Percentiles rank a stretch among this genome's conserved stretches.
These are phyloP conservation scores for Talaromyces amestolkiae DNA, from an alignment of 2,329 filamentous ascomycete genomes.

Conservation along the genomic window DNA sequence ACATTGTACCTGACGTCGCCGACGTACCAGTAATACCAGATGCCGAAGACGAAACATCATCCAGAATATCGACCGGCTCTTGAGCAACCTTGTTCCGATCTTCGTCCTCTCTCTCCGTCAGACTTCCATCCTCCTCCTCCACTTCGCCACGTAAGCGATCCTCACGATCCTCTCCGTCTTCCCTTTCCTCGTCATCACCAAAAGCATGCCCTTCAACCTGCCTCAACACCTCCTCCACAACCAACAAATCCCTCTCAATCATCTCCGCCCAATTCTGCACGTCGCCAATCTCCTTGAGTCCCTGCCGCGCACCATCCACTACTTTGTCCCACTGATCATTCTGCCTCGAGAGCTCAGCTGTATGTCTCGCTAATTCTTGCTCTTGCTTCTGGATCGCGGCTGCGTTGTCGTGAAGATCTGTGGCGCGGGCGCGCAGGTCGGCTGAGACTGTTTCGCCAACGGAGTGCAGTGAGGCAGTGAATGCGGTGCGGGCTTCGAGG, in stretches of 20 bases:
- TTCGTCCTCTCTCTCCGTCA: conserved; percentile 16
- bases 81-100: conserved; percentile 14
- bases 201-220: conserved; percentile 24
- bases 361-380: conserved; percentile 50
- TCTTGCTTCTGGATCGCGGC: conserved; percentile 56
- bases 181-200: conserved; percentile 15
- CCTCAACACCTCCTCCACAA: conserved; percentile 44
- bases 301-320: conserved; percentile 54
- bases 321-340: conserved; percentile 55
- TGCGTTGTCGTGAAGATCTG: conserved; percentile 57
- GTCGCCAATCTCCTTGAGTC: conserved; percentile 62
- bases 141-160: not conserved
- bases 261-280: conserved; percentile 65
- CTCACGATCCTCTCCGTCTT: not conserved
- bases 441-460: conserved; percentile 51
- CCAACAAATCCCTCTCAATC: conserved; percentile 51
- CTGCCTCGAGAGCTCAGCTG: conserved; percentile 52
- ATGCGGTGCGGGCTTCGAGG: conserved; percentile 44
- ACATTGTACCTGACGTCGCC: conserved; percentile 11
- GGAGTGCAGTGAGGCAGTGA: conserved; percentile 44
- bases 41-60: conserved; percentile 17
- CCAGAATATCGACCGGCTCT: conserved; percentile 11
- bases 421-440: conserved; percentile 54
- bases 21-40: conserved; percentile 19
- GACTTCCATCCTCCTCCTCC: conserved; percentile 12